Evolutionary conservation across 1,284 basidiomycete species (phyloP).

Genomic region (Puccinia hordei): DNA sequence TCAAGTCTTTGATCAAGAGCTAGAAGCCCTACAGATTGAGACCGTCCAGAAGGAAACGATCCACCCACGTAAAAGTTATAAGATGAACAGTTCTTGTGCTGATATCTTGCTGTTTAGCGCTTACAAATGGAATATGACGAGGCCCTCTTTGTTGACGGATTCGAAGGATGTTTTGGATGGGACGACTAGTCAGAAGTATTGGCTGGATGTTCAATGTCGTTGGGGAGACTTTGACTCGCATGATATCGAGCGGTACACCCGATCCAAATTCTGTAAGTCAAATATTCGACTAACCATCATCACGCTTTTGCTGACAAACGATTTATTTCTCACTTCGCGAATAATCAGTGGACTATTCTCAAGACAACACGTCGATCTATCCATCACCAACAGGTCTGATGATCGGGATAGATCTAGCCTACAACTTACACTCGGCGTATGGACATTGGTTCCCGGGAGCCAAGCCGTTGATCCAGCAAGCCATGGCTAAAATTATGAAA

Average conservation of each 20-base stretch:
- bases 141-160: conserved; percentile 92
- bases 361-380: conserved; percentile 95
- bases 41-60: conserved; percentile 99
- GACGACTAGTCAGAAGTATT: conserved; percentile 97
- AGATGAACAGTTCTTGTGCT: conserved; percentile 87
- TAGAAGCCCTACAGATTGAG: conserved; percentile 97
- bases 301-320: conserved; percentile 76
- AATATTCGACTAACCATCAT: neutral
- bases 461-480: conserved; percentile 96
- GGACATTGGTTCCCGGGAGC: conserved; percentile 99
- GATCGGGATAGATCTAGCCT: conserved; percentile 97
- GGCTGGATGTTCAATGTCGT: conserved; percentile 93
- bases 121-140: conserved; percentile 88
- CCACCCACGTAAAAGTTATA: conserved; percentile 98
- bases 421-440: conserved; percentile 98
- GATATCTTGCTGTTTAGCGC: conserved; percentile 88
- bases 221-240: conserved; percentile 99
- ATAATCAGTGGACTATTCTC: conserved; percentile 62
- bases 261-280: conserved; percentile 51
- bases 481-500: conserved; percentile 99
- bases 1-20: conserved; percentile 98
- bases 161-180: conserved; percentile 95
- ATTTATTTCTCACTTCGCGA: conserved; percentile 74
- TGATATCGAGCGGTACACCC: conserved; percentile 71
- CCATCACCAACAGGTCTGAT: conserved; percentile 97